Evolutionary conservation across 805 yeast species (phyloP), one percentile per base, ranked within the genome.

Genomic region (Candida manassasensis): DNA sequence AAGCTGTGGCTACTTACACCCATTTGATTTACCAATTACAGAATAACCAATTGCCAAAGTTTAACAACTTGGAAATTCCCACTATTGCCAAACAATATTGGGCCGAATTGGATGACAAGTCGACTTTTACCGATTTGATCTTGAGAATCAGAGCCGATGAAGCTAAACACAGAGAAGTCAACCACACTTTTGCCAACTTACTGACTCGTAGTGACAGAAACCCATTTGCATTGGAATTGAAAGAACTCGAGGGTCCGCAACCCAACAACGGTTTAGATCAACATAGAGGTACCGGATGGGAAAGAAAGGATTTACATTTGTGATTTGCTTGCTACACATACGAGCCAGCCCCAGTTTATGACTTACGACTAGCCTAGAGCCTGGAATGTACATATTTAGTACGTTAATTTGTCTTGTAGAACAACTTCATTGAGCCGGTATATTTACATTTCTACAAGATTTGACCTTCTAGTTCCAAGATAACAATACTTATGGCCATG

Each of bases 151-250:
- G 88, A 43, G 89, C 89, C 1, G 89, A 81, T 49, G 89, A 81
- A 55, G 81, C 86, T 27, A 81, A 81, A 53, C 88, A 81, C 52
- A 69, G 89, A 55, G 89, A 82, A 50, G 88, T 82, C 19, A 82
- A 81, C 58, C 89, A 81, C 49, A 82, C 88, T 0, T 70, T 81
- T 49, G 88, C 84, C 10, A 81, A 81, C 48, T 67, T 81, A 46
- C 53, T 66, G 36, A 76, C 67, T 42, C 54, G 57, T 19, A 34
- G 31, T 1, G 87, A 82, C 52, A 68, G 86, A 48, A 82, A 82
- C 50, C 89, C 89, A 10, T 82, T 76, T 55, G 87, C 70, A 4
- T 48, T 63, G 45, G 38, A 74, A 25, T 50, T 75, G 31, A 57
- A 64, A 21, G 57, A 68, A 14, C 32, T 39, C 10, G 50, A 49